Evolutionary conservation across 2,329 filamentous ascomycete species (phyloP), one percentile per base, ranked within the genome.

Genomic region (Metarhizium humberi): DNA sequence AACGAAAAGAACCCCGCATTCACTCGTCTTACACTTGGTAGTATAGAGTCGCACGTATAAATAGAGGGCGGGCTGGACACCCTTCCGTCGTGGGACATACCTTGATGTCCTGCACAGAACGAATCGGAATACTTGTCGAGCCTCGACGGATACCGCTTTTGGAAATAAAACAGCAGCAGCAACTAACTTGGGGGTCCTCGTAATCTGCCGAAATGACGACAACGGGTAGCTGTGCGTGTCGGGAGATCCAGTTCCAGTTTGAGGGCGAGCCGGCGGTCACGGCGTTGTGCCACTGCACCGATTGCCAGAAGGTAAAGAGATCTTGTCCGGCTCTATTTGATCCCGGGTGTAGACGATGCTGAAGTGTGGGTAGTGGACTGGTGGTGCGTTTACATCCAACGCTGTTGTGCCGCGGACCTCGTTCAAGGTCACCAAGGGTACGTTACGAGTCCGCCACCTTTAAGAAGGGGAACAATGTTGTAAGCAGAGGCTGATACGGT

Each of bases 341-440:
- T 18, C n/a, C 14, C 18, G 42, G 7, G 42, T 20, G 18, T 7
- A 4, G 11, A 45, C 6, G n/a, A 16, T 25, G 29, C 29, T 53
- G 42, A 32, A 4, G n/a, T 5, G 11, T 2, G 6, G 1, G 16
- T 38, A 75, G 68, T 78, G 75, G 75, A 74, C 77, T 8, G 78
- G 79, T 43, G 70, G 75, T n/a, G 73, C 78, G 14, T 82, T 74
- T 63, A 80, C 79, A 36, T 75, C 78, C 62, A 82, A 82, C 63
- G 72, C 73, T 10, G 70, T 81, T 3, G 73, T 82, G 3, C 70
- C 76, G 4, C 71, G 75, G 16, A 63, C 64, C 8, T 65, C 65
- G 30, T 79, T 82, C 66, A 70, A 71, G 36, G 68, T 81, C 29
- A 78, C 73, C 51, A 75, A 78, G 61, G 78, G 75, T 74, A 61